Conservation (phyloP, 805 yeast genomes). For the Spathaspora gorwiae region DNA sequence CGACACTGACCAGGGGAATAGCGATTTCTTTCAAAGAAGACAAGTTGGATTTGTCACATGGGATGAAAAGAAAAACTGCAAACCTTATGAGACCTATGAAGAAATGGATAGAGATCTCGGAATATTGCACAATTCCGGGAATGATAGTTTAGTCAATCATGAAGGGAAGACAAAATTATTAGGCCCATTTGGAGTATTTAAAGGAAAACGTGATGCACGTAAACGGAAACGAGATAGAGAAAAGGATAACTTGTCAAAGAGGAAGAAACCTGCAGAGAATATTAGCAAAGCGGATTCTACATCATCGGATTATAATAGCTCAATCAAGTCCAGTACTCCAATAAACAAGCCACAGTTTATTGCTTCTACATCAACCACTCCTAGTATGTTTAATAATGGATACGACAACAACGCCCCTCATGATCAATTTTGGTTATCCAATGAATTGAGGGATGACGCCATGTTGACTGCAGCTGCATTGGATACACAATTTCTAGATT, state of each 20-base stretch:
- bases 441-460: constrained; percentile 68
- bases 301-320: background rate
- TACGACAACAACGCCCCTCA: constrained; percentile 20
- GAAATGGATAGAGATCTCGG: constrained; percentile 75
- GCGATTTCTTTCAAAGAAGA: constrained; percentile 62
- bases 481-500: constrained; percentile 54
- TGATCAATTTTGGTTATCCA: constrained; percentile 66
- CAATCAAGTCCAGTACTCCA: background rate
- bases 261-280: constrained; percentile 5
- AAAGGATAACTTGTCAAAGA: constrained; percentile 25
- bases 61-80: constrained; percentile 44
- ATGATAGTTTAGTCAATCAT: constrained; percentile 27
- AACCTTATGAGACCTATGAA: constrained; percentile 64
- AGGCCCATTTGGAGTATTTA: constrained; percentile 86
- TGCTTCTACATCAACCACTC: background rate
- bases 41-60: constrained; percentile 72
- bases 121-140: constrained; percentile 44
- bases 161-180: constrained; percentile 46
- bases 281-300: background rate
- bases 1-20: constrained; percentile 2
- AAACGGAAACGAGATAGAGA: constrained; percentile 21
- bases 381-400: constrained; percentile 1
- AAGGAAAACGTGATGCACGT: background rate
- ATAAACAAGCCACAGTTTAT: background rate
- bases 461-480: constrained; percentile 68